Evolutionary conservation across 768 basidiomycete species (phyloP), one percentile per base, ranked within the genome.

Genomic region (Leccinum longicurvipes): DNA sequence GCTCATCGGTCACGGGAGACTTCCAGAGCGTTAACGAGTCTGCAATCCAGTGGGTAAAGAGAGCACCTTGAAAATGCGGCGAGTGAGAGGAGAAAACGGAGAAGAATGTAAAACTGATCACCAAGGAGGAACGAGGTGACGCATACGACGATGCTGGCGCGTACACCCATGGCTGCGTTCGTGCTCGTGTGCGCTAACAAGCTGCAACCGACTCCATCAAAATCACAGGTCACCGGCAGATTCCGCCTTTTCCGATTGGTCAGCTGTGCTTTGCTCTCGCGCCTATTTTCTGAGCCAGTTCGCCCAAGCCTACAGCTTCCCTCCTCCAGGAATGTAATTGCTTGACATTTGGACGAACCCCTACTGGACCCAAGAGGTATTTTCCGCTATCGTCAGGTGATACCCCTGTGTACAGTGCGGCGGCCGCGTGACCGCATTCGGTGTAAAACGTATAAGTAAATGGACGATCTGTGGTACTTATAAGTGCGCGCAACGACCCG

Each of bases 11-110:
- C 63, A 86, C 79, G 42, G 91, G 90, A 12, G 88, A 83, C 74
- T 89, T 91, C 91, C 91, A 93, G 39, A 93, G 78, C 31, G 91
- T 93, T 50, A 91, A 75, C 1, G 90, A 92, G 77, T 93, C 91
- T n/a, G 91, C 91, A 59, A 91, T 92, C 91, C 91, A 93, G 67
- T 93, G 87, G 32, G 90, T 92, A 68, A 91, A 91, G 5, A 93
- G 77, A 46, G 87, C 76, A 50, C 91, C 91, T 92, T 69, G 12
- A 48, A 48, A 48, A 10, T 7, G 17, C 15, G 34, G 10, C 6
- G 21, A 12, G 25, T 48, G 24, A 55, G 47, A 28, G 11, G 24
- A 31, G 10, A 3, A 8, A n/a, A 34, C 7, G 24, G 39, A 12
- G 15, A n/a, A 46, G 1, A 31, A 34, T 23, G 24, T 23, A 5